Evolutionary conservation across 306 rosid genomes (phyloP), one percentile per base, ranked within the genome.

Genomic region (Vigna unguiculata): DNA sequence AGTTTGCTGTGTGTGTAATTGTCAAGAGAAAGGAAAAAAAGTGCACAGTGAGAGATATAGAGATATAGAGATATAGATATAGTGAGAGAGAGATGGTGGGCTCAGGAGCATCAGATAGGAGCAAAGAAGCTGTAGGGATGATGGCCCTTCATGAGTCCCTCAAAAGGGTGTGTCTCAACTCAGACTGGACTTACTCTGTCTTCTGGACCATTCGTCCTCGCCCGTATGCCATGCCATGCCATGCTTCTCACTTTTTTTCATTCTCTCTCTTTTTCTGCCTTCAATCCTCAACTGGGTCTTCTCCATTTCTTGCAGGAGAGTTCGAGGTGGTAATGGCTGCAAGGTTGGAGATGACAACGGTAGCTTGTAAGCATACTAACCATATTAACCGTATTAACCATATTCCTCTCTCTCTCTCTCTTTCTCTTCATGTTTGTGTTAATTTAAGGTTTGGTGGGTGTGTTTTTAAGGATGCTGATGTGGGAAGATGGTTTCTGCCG

Each of bases 61-160:
- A 78, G 83, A 78, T 34, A 28, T 13, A 84, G 86, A 92, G 81
- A 95, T 96, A 32, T 34, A 34, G 40, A 34, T 34, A 81, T 74
- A 40, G 45, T 32, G 36, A 32, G 36, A 32, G 36, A 84, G 86
- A 92, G 80, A 95, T 96, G 99, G 99, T 93, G 99, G 99, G 99
- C 91, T 92, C 99, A 87, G 99, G 82, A 87, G 80, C 80, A 84
- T 71, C 91, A 87, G 98, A 93, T 86, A 91, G 99, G 85, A 91
- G 98, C 96, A 96, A 93, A 88, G 99, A 96, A 83, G 99, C 99
- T 79, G 97, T 93, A 77, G 99, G 98, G 87, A 96, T 96, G 99
- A 96, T 96, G 99, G 99, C 99, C 85, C 98, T 96, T 89, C 99
- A 96, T 82, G 99, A 96, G 97, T 91, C 99, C 90, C 99, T 96